Evolutionary conservation across 1,284 basidiomycete species (phyloP).

Genomic region (Hemileccinum hortonii): DNA sequence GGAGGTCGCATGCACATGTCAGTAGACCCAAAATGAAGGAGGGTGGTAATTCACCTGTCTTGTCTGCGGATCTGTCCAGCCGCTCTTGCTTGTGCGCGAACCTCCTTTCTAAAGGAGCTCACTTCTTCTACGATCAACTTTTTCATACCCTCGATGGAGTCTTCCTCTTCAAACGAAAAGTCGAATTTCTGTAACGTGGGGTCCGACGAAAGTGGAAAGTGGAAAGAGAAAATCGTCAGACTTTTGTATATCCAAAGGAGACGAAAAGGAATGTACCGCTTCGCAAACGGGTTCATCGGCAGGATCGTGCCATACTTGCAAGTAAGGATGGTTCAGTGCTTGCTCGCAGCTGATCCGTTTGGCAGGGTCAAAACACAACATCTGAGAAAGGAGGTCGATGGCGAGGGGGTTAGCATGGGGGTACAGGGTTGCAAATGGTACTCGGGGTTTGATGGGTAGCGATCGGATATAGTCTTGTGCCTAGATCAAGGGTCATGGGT

Average conservation of each 20-base stretch:
- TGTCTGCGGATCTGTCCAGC: slow-evolving; percentile 67
- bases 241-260: neutral
- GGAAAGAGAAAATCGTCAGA: slow-evolving; percentile 4
- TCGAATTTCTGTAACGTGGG: slow-evolving; percentile 75
- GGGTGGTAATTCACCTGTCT: slow-evolving; percentile 52
- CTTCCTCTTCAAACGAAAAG: slow-evolving; percentile 97
- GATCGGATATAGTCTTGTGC: slow-evolving; percentile 99
- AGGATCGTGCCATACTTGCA: slow-evolving; percentile 94
- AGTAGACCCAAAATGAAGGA: slow-evolving; percentile 1
- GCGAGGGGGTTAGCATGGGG: slow-evolving; percentile 92
- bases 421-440: slow-evolving; percentile 89
- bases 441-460: slow-evolving; percentile 92
- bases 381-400: slow-evolving; percentile 87
- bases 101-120: slow-evolving; percentile 82
- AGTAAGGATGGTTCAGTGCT: slow-evolving; percentile 92
- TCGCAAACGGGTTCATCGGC: slow-evolving; percentile 84
- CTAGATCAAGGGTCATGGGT: slow-evolving; percentile 38
- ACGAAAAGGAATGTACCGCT: slow-evolving; percentile 44
- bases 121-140: slow-evolving; percentile 94
- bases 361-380: slow-evolving; percentile 95
- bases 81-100: slow-evolving; percentile 74
- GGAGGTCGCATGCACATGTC: neutral
- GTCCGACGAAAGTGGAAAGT: neutral
- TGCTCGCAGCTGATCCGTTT: slow-evolving; percentile 96
- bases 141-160: slow-evolving; percentile 97